Evolutionary conservation across 306 rosid genomes (phyloP), one percentile per base, ranked within the genome.

Genomic region (Geum urbanum): DNA sequence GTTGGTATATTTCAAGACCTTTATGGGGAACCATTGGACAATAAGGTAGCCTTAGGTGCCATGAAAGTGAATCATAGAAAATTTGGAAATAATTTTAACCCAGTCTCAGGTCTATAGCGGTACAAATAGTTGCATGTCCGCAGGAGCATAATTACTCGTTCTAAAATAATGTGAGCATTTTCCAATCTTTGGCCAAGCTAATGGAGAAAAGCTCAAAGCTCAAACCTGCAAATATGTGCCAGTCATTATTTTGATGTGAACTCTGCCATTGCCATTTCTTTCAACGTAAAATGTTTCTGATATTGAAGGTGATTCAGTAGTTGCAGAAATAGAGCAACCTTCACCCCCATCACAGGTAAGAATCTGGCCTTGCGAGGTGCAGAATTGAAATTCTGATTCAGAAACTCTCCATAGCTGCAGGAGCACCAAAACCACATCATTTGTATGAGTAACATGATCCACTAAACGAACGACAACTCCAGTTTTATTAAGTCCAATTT

Each of bases 331-430:
- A 69, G 80, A 76, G 94, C 91, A 80, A 15, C 85, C 83, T 49
- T 72, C 77, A 54, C 81, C 76, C 46, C 82, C 86, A 78, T 76
- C 83, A 70, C 96, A 88, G 20, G 91, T 85, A 67, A 94, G 84
- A 83, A 90, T 90, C 77, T 86, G 90, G 45, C 96, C 97, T 69
- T 70, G 75, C 7, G 72, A 71, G 56, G 95, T 84, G 20, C 90
- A 86, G 54, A 90, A 74, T 66, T 86, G 92, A 84, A 90, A 88
- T 66, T 87, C 83, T 52, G 83, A 90, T 79, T 75, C 81, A 0
- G 97, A 86, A 59, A 85, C 74, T 84, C 98, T 88, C 96, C 91
- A 90, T 66, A 90, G 77, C 98, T 92, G 80, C 78, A 77, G 65
- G 60, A 78, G 51, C 47, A 71, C 39, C 37, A 54, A 70, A 61